phyloP scores from a whole-genome alignment of 108 stramenopile species.

The Epithemia pelagica region DNA sequence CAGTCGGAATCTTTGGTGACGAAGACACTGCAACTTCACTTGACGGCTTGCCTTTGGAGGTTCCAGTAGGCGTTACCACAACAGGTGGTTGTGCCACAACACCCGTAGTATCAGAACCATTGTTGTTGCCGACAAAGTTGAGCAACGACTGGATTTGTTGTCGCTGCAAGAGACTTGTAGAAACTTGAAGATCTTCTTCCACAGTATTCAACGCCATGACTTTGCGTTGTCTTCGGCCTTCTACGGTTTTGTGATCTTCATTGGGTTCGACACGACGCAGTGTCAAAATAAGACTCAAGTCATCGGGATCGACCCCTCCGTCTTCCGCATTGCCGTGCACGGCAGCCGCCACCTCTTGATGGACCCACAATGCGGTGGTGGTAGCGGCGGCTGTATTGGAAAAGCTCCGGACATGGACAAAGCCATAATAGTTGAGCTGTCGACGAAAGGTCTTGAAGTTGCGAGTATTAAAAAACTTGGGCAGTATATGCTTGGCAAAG shows the following conservation, averaged over 20 bases:
- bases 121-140: neutral
- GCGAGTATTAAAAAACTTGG: slow-evolving; percentile 87
- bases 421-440: slow-evolving; percentile 84
- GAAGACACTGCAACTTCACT: neutral
- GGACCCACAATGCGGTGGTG: slow-evolving; percentile 79
- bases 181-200: slow-evolving; percentile 65
- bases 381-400: slow-evolving; percentile 48
- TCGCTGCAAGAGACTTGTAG: slow-evolving; percentile 34
- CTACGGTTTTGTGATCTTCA: slow-evolving; percentile 66
- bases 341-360: slow-evolving; percentile 57
- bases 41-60: neutral
- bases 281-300: slow-evolving; percentile 60
- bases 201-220: slow-evolving; percentile 59
- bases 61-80: neutral
- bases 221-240: slow-evolving; percentile 70
- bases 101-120: neutral
- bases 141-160: slow-evolving; percentile 43
- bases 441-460: slow-evolving; percentile 94
- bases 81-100: neutral
- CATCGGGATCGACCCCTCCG: slow-evolving; percentile 22
- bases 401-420: slow-evolving; percentile 76
- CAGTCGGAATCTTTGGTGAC: neutral
- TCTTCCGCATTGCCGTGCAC: slow-evolving; percentile 3
- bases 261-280: slow-evolving; percentile 72
- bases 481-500: slow-evolving; percentile 80